Percentiles rank a stretch among this genome's conserved stretches.
Evolutionary conservation across 2,329 filamentous ascomycete genomes (phyloP).

Genomic region (Aquanectria penicillioides): DNA sequence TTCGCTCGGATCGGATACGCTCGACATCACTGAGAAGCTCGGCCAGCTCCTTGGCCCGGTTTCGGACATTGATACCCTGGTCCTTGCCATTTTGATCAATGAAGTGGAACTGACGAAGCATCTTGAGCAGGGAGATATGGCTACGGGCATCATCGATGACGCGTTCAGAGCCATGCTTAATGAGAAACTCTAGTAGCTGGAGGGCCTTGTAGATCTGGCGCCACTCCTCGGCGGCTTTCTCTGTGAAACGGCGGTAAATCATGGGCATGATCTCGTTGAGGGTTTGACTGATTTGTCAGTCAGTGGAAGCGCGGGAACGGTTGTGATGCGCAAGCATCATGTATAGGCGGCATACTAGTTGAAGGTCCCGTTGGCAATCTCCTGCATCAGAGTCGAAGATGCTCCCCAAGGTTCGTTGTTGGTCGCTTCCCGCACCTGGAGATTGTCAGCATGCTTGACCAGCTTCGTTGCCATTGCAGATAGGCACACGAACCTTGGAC

Average conservation of each 20-base stretch:
- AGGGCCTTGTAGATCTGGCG: constrained; percentile 99
- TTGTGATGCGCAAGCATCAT: constrained; percentile 27
- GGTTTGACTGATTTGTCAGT: constrained; percentile 74
- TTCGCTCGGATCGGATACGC: constrained; percentile 80
- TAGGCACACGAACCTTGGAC: constrained; percentile 61
- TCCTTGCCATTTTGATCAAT: constrained; percentile 98
- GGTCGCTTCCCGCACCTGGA: constrained; percentile 91
- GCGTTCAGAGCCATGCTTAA: constrained; percentile 97
- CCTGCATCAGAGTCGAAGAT: constrained; percentile 88
- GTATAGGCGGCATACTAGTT: constrained; percentile 78
- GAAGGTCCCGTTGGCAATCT: constrained; percentile 97
- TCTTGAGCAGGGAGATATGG: constrained; percentile 94
- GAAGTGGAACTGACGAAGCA: constrained; percentile 98
- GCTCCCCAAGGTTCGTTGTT: constrained; percentile 99
- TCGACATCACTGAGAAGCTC: constrained; percentile 96
- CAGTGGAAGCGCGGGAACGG: constrained; percentile 19
- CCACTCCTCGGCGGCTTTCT: constrained; percentile 98
- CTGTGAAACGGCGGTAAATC: constrained; percentile 99
- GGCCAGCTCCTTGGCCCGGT: constrained; percentile 93
- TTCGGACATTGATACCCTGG: constrained; percentile 96
- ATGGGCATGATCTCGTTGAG: constrained; percentile 99
- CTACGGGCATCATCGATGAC: constrained; percentile 97
- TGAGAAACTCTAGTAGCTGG: constrained; percentile 93
- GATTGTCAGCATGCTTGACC: constrained; percentile 28
- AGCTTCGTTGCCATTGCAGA: constrained; percentile 5